These are phyloP conservation scores for Colletotrichum phormii DNA, from an alignment of 2,329 filamentous ascomycete genomes.

Conservation along the genomic window DNA sequence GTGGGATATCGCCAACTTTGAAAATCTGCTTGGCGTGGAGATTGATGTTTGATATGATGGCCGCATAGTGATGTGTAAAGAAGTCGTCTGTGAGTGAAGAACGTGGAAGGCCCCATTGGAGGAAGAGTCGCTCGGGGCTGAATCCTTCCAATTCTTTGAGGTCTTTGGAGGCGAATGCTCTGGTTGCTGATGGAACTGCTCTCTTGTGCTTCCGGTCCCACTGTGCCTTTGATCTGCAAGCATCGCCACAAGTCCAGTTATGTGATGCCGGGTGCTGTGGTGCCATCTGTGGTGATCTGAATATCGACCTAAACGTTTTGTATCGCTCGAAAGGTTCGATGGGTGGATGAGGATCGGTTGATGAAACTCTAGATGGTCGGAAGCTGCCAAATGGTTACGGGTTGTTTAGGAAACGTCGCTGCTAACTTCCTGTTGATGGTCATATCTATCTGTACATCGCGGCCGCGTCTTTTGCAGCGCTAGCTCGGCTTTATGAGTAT, in stretches of 20 bases:
- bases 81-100: constrained; percentile 19
- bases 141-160: constrained; percentile 16
- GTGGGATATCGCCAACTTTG: not conserved
- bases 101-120: constrained; percentile 13
- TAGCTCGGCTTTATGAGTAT: not conserved
- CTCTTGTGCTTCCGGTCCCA: not conserved
- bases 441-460: not conserved
- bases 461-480: not conserved
- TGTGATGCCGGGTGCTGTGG: not conserved
- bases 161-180: not conserved
- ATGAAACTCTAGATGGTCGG: not conserved
- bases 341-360: not conserved
- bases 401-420: not conserved
- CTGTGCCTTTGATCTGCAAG: not conserved
- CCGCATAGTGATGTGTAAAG: constrained; percentile 14
- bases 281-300: not conserved
- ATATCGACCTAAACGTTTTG: not conserved
- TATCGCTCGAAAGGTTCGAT: not conserved
- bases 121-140: constrained; percentile 7
- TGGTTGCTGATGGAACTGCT: not conserved
- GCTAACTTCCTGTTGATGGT: not conserved
- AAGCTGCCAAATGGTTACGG: not conserved
- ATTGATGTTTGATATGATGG: constrained; percentile 41
- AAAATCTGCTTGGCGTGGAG: constrained; percentile 40
- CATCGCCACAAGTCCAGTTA: not conserved